Percentiles rank a stretch among this genome's conserved stretches.
phyloP scores from a whole-genome alignment of 2,329 filamentous ascomycete species.

The Ceratocystis alfenasii region DNA sequence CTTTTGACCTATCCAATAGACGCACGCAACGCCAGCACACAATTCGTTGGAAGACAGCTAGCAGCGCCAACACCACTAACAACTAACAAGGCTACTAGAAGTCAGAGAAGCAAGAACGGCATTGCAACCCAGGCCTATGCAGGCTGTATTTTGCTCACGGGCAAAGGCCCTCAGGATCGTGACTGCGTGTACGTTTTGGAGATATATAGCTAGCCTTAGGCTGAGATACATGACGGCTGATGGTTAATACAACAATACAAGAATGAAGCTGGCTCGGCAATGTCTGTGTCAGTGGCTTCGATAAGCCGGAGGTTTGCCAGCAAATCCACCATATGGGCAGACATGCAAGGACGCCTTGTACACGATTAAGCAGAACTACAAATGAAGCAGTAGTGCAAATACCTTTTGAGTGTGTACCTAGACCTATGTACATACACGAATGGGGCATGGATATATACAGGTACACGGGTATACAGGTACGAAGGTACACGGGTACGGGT shows the following conservation, averaged over 20 bases:
- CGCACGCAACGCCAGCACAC: neutral
- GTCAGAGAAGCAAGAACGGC: neutral
- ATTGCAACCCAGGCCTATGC: neutral
- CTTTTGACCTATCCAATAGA: neutral
- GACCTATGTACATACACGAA: neutral
- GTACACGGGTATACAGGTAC: neutral
- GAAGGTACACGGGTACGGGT: neutral
- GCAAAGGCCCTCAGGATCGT: neutral
- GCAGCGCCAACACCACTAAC: neutral
- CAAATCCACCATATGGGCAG: neutral
- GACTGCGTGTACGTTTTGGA: neutral
- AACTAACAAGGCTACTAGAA: neutral
- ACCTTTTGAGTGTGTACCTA: neutral
- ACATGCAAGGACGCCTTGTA: neutral
- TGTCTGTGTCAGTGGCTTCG: neutral
- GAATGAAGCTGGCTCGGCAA: neutral
- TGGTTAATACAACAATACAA: neutral
- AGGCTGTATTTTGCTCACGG: neutral
- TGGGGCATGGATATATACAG: neutral
- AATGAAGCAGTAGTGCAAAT: neutral
- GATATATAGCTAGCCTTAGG: neutral
- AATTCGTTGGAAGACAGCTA: too few relatives aligned
- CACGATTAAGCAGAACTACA: neutral
- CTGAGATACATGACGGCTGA: conserved; percentile 1
- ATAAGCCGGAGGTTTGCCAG: neutral